A percentile compares a stretch with the other conserved stretches of the same genome.
Evolutionary conservation across 148 eudicot species (phyloP).

Genomic region (Vaccinium myrtillus): DNA sequence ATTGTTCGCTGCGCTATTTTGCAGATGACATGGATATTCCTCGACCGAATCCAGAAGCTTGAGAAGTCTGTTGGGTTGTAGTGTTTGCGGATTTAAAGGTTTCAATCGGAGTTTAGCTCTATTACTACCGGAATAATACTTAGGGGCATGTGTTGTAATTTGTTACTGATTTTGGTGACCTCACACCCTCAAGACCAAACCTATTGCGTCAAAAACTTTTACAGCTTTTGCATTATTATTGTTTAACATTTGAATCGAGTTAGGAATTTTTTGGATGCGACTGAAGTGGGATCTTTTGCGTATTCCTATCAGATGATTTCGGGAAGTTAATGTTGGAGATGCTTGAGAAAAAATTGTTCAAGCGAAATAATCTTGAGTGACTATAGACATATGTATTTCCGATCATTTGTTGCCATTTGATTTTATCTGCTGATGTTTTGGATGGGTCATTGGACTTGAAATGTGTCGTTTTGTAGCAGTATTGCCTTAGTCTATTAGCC

Average conservation of each 20-base stretch:
- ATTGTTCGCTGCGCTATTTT: constrained; percentile 4
- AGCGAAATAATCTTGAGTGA: background rate
- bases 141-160: constrained; percentile 19
- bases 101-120: constrained; percentile 2
- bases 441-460: background rate
- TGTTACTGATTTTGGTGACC: constrained; percentile 13
- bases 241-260: background rate
- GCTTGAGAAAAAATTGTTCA: background rate
- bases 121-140: constrained; percentile 1
- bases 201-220: constrained; percentile 11
- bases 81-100: constrained; percentile 14
- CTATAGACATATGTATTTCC: background rate
- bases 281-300: background rate
- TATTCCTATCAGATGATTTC: background rate
- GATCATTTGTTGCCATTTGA: background rate
- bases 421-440: background rate
- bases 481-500: background rate
- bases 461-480: background rate
- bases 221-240: constrained; percentile 12
- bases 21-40: constrained; percentile 96
- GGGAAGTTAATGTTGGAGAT: background rate
- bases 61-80: constrained; percentile 61
- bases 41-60: constrained; percentile 80
- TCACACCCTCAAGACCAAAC: constrained; percentile 3
- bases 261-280: background rate